Base-by-base conservation (phyloP, 306 rosid genomes). In the Pueraria montana region DNA sequence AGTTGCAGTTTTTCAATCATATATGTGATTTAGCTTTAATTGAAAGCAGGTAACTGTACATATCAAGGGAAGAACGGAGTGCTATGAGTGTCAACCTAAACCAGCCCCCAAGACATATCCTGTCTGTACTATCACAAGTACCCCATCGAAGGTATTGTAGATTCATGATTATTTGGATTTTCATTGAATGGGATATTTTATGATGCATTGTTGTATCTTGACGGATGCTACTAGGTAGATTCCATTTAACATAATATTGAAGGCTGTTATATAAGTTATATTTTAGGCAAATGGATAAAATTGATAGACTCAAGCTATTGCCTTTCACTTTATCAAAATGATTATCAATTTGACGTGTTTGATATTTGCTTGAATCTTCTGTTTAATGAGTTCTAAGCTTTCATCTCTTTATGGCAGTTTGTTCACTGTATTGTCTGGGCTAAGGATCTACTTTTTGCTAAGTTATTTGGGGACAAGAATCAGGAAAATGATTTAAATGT, bases 381-480 rank as follows among this genome's bases (percentile, higher is more conserved):
- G 49, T 14, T 45, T 65, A 55, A n/a, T 42, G 63, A 16, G 76
- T 59, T 75, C 78, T 36, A 49, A 23, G 36, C 58, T 68, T 69
- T 42, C 32, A 40, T 74, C 17, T 80, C 46, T 11, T 68, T 65
- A 3, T 75, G 70, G 83, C 91, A 96, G 99, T 96, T 96, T 84
- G 97, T 96, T 82, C 99, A 96, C 90, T 96, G 98, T 87, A 89
- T 96, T 77, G 99, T 96, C 27, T 96, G 99, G 99, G 98, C 99
- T 4, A 96, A 96, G 84, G 99, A 96, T 62, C 90, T 96, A 45
- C 97, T 96, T 74, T 96, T 96, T 80, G 86, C 97, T 0, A 96
- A 96, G 91, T 84, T 96, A 84, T 91, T 94, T 86, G 99, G 99
- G 56, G 97, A 94, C 77, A 96, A 91, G 91, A 96, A 89, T 85